A percentile compares a stretch with the other conserved stretches of the same genome.
Conservation (phyloP, 177 flowering plant species). For the Vitis hybrid region DNA sequence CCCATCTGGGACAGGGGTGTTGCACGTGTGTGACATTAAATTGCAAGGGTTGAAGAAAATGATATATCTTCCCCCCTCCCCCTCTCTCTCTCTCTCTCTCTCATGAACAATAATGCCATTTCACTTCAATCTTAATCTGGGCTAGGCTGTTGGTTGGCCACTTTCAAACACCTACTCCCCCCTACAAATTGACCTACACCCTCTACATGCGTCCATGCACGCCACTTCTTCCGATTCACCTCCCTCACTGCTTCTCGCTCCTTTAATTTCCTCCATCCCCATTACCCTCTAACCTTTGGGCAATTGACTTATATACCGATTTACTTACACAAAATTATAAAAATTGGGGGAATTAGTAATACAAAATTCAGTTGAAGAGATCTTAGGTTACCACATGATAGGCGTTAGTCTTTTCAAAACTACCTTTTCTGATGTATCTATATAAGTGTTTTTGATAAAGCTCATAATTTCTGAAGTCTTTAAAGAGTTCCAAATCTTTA, state of each 20-base stretch:
- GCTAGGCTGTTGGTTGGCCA: conserved; percentile 11
- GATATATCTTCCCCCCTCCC: background rate
- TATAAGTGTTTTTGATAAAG: too few relatives aligned
- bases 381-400: too few relatives aligned
- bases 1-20: background rate
- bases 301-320: too few relatives aligned
- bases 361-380: too few relatives aligned
- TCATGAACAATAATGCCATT: background rate
- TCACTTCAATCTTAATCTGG: conserved; percentile 15
- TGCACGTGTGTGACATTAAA: conserved; percentile 24
- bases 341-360: too few relatives aligned
- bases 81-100: background rate
- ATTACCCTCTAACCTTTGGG: too few relatives aligned
- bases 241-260: background rate
- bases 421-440: too few relatives aligned
- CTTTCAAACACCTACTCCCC: background rate
- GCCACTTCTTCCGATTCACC: background rate
- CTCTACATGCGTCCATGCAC: conserved; percentile 7
- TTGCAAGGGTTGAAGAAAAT: background rate
- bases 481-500: too few relatives aligned
- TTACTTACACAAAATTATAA: too few relatives aligned
- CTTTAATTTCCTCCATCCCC: too few relatives aligned
- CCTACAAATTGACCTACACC: conserved; percentile 12
- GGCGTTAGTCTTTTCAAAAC: too few relatives aligned
- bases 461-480: too few relatives aligned